phyloP scores from a whole-genome alignment of 768 basidiomycete genomes.

The Favolaschia claudopus region DNA sequence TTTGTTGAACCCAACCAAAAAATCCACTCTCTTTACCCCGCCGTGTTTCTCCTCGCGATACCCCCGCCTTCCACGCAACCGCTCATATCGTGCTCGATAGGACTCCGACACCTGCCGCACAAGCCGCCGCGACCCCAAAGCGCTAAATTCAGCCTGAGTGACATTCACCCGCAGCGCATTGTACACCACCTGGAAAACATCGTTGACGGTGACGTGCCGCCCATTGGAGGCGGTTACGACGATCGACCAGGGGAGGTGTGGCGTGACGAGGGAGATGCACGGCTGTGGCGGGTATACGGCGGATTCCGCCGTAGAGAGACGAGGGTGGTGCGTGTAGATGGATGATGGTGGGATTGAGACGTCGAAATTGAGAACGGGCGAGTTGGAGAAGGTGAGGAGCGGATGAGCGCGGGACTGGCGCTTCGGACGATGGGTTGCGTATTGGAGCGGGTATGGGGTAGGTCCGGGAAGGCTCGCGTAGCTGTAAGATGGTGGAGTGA shows the following conservation, averaged over 20 bases:
- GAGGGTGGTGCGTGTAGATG: background rate
- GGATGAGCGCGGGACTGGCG: background rate
- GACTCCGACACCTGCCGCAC: background rate
- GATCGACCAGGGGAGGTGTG: constrained; percentile 11
- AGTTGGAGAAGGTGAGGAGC: background rate
- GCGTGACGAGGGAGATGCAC: constrained; percentile 3
- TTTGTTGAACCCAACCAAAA: constrained; percentile 11
- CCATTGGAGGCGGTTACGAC: background rate
- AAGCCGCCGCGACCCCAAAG: constrained; percentile 3
- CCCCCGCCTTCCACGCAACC: background rate
- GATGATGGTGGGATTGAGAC: background rate
- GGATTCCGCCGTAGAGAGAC: constrained; percentile 6
- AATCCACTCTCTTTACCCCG: constrained; percentile 12
- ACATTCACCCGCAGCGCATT: background rate
- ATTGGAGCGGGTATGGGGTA: background rate
- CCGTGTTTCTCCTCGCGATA: constrained; percentile 1
- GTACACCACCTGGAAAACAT: background rate
- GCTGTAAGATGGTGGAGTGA: background rate
- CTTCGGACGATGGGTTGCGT: background rate
- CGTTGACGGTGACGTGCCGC: constrained; percentile 2
- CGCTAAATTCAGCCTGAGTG: constrained; percentile 1
- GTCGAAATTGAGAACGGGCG: constrained; percentile 5
- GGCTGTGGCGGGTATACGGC: constrained; percentile 8
- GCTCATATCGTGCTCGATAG: constrained; percentile 8
- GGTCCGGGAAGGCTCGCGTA: constrained; percentile 2